Conservation (phyloP, 345 rosid species). For the Gossypium australe region DNA sequence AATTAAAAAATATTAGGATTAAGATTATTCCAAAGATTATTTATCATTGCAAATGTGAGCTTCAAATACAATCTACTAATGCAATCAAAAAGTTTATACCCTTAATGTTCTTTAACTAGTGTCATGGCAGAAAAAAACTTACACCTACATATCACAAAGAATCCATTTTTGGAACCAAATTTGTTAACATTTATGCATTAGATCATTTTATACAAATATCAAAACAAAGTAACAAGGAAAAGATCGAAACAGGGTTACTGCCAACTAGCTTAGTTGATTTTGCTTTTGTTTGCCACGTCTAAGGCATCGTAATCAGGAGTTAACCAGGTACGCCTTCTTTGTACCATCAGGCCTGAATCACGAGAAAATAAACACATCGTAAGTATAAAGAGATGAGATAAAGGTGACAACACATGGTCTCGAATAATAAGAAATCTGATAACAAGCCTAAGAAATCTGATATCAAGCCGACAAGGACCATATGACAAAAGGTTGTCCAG, state of each 20-base stretch:
- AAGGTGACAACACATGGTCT: neutral
- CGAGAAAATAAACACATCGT: neutral
- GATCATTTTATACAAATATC: neutral
- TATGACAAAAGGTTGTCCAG: neutral
- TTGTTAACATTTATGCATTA: neutral
- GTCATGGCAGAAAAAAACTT: too few relatives aligned
- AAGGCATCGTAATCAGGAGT: slow-evolving; percentile 84
- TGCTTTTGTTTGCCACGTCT: slow-evolving; percentile 93
- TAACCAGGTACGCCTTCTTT: slow-evolving; percentile 90
- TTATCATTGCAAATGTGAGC: too few relatives aligned
- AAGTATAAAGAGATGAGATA: neutral
- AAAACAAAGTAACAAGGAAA: neutral
- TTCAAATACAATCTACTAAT: too few relatives aligned
- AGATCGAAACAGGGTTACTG: neutral
- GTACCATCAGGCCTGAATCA: slow-evolving; percentile 83
- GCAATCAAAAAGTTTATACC: too few relatives aligned
- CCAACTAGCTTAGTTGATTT: slow-evolving; percentile 48
- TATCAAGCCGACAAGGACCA: neutral
- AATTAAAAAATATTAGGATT: too few relatives aligned
- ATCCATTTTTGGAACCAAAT: neutral
- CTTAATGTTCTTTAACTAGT: too few relatives aligned
- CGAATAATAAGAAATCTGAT: neutral
- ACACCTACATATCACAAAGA: neutral
- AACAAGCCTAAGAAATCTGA: neutral
- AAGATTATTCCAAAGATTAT: too few relatives aligned